Base-by-base conservation (phyloP, 805 yeast species). In the Ogataea degrootiae region DNA sequence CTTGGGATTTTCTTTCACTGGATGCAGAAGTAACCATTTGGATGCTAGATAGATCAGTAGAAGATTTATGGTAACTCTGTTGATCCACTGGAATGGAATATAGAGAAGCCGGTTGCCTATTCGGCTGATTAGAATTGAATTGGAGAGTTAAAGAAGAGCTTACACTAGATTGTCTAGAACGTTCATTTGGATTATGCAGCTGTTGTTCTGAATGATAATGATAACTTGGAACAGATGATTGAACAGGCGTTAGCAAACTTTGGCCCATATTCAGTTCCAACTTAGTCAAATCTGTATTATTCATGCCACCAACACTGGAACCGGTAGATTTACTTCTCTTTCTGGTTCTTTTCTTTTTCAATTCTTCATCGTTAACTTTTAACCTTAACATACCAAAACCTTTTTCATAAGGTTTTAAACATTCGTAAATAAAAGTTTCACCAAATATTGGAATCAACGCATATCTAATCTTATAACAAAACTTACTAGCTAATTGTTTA, bases 401-500 rank as follows among this genome's bases (percentile, higher is more conserved):
- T 9, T 68, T 68, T 50, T 81, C 83, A 52, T 66, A 61, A 0
- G 90, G 89, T 53, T 64, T 67, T 41, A 83, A 67, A 58, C 90
- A 85, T 47, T 72, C 68, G 37, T 68, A 73, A 4, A 86, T 83
- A 62, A 90, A 90, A 26, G 70, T 75, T 1, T 69, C 65, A 3
- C 97, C 97, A 67, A 90, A 90, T 7, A 90, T 55, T 2, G 97
- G 96, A 26, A 88, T 76, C 54, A 90, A 68, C 19, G 86, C 79
- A 61, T 72, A 85, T 48, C 97, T 72, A 40, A 90, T 85, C 47
- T 82, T 80, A 65, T 77, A 89, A 68, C 96, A 87, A 57, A 89
- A 86, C 44, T 85, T 76, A 34, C 79, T 65, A 4, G 96, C 92
- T 45, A 90, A 69, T 33, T 77, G 68, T 50, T 74, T 74, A 22